A percentile compares a stretch with the other conserved stretches of the same genome.
phyloP scores from a whole-genome alignment of 2,329 filamentous ascomycete genomes.

The Sporothrix luriei region DNA sequence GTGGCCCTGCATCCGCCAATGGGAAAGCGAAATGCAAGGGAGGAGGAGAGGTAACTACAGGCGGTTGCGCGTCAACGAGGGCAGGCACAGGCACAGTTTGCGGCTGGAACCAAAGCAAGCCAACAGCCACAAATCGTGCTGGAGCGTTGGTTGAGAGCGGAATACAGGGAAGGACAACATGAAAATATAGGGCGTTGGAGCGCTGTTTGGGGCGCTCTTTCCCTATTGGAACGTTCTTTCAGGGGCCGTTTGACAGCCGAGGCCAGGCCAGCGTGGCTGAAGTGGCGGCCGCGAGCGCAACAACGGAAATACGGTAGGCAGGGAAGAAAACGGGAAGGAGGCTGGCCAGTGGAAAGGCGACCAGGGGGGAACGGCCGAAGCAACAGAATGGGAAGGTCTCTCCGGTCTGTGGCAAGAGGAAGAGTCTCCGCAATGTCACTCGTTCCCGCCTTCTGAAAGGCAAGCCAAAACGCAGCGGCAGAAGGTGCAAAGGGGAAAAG shows the following conservation, averaged over 20 bases:
- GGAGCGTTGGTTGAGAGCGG: background rate
- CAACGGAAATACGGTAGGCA: background rate
- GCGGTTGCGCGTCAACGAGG: background rate
- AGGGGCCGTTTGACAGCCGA: background rate
- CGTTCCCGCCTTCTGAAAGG: constrained; percentile 34
- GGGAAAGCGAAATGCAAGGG: constrained; percentile 1
- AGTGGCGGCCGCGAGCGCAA: background rate
- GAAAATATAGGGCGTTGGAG: background rate
- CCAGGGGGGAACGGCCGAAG: constrained; percentile 32
- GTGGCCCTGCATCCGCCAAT: constrained; percentile 18
- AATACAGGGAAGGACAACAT: background rate
- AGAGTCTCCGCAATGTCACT: constrained; percentile 32
- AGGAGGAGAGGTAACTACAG: background rate
- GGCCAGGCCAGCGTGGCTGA: constrained; percentile 8
- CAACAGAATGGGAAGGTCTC: background rate
- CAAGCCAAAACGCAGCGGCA: constrained; percentile 36
- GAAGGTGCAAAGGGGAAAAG: constrained; percentile 22
- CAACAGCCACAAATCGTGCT: background rate
- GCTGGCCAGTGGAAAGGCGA: background rate
- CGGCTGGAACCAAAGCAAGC: background rate
- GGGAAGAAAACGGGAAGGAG: background rate
- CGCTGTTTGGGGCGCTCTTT: background rate
- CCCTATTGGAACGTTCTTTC: background rate
- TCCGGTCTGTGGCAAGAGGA: background rate
- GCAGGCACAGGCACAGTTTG: background rate